Base-by-base conservation (phyloP, 805 yeast species). In the Wickerhamiella domercqiae region DNA sequence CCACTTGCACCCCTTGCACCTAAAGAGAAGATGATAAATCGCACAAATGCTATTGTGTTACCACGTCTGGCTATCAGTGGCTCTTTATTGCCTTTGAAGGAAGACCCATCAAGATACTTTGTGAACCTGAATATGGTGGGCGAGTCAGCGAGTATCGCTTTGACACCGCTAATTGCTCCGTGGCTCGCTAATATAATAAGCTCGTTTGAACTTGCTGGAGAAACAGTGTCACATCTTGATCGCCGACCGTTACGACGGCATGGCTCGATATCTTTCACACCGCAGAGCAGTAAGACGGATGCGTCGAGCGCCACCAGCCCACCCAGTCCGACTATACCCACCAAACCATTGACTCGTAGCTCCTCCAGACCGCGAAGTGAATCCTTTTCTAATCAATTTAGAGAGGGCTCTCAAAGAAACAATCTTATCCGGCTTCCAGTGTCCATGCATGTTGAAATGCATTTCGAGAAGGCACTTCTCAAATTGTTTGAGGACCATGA, bases 111-210 rank as follows among this genome's bases (percentile, higher is more conserved):
- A n/a, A n/a, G n/a, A n/a, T n/a, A n/a, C n/a, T 36, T 46, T 4
- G 21, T 52, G 9, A 32, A 46, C 18, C 18, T 47, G 14, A 37
- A 36, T 3, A 38, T 52, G 20, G 36, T 32, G 1, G 61, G 61
- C 1, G 51, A 54, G 14, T 47, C 55, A 7, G 42, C 56, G 18
- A 37, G 40, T 21, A 31, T 56, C 9, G 35, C 49, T 5, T 18
- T 54, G 4, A 32, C 49, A 17, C 54, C 61, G 1, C 36, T 50
- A 3, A 40, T 50, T 32, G 60, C 3, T 55, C 76, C 3, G 55
- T 67, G 19, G 63, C 65, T 29, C 72, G 70, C 52, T 70, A 63
- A 56, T 59, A 71, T 40, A 44, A 52, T 3, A 58, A 59, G 25
- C 59, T 71, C 39, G 75, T 73, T 50, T 53, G 61, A 40, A 2